Base-by-base conservation (phyloP, 805 yeast genomes). In the Starmerella stigmatis region DNA sequence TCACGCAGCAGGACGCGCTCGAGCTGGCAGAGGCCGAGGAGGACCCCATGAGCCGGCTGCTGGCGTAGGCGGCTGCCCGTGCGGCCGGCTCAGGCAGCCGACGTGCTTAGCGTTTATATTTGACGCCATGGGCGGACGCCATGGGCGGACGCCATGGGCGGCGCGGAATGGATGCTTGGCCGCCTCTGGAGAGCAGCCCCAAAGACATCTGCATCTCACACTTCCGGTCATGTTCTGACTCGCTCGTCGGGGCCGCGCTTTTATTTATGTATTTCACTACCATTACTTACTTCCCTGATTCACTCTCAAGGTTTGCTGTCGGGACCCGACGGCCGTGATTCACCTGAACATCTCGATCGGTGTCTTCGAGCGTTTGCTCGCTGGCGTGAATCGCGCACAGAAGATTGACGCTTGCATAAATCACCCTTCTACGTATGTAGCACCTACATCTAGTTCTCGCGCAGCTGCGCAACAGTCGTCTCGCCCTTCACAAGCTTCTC, bases 1-100 rank as follows among this genome's bases (percentile, higher is more conserved):
- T 92, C 1, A 74, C 76, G 5, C 85, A 83, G 51, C 94, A 86
- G 69, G 96, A 92, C 59, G 84, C 84, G 45, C 67, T 86, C 55
- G 96, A 89, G 63, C 73, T 73, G 40, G 76, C 79, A 65, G 94
- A 84, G 57, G 80, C 79, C 54, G 72, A 68, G 43, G 72, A 68
- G 42, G 68, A 64, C 32, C 62, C 66, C 26, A 45, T 55, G 29
- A 36, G 50, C 25, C 26, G 51, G 28, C 43, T 54, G 19, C 45
- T 53, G 12, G 44, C 52, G 12, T 52, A 31, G 41, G 16, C 15
- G 16, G 8, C 15, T 32, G 36, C n/a, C 11, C 9, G 10, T 30
- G 7, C 11, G 20, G 7, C 6, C 26, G 30, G 15, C 32, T 8
- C 5, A 8, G 20, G 15, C 9, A 8, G 16, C 20, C 12, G n/a